phyloP scores from a whole-genome alignment of 1,284 basidiomycete genomes.

The Blastosporella zonata region DNA sequence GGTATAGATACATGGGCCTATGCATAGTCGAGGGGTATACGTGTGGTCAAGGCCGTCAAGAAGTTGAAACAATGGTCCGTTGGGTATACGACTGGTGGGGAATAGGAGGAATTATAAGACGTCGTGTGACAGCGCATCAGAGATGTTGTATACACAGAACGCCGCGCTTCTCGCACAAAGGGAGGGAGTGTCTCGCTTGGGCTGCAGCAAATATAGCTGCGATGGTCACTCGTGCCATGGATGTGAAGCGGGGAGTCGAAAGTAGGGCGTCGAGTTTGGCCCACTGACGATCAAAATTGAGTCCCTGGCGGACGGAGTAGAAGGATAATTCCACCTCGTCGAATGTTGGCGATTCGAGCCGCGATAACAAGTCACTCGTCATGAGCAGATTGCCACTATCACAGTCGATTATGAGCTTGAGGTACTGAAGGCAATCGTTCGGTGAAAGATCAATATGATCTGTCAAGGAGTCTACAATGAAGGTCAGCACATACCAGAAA shows the following conservation, averaged over 20 bases:
- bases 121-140: too few relatives aligned
- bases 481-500: background rate
- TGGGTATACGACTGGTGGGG: too few relatives aligned
- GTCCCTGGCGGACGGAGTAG: conserved; percentile 11
- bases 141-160: conserved; percentile 6
- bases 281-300: conserved; percentile 10
- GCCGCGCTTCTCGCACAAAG: conserved; percentile 12
- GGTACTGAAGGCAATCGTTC: conserved; percentile 9
- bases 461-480: conserved; percentile 9
- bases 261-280: conserved; percentile 12
- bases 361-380: conserved; percentile 8
- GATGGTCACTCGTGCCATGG: conserved; percentile 6
- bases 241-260: conserved; percentile 8
- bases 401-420: conserved; percentile 16
- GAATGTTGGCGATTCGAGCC: conserved; percentile 9
- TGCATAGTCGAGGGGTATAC: too few relatives aligned
- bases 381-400: conserved; percentile 11
- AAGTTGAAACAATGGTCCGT: too few relatives aligned
- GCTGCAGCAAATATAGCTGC: conserved; percentile 9
- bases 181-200: conserved; percentile 14
- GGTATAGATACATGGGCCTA: too few relatives aligned
- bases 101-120: too few relatives aligned
- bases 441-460: conserved; percentile 13
- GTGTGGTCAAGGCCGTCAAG: too few relatives aligned
- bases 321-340: conserved; percentile 15